Base-by-base conservation (phyloP, 345 rosid species). In the Boechera divaricarpa region DNA sequence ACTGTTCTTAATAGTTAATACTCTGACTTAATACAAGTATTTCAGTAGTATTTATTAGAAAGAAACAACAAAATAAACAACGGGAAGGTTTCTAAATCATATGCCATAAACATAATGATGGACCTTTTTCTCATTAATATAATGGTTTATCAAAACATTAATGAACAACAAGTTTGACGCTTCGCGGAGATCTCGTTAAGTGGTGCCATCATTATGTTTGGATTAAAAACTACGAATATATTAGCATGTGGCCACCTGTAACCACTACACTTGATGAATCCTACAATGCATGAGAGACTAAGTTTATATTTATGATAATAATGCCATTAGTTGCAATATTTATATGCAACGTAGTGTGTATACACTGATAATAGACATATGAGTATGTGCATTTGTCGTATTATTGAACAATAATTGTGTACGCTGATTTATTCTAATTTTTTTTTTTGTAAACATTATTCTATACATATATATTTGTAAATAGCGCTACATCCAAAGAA, bases 201-300 rank as follows among this genome's bases (percentile, higher is more conserved):
- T 52, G 62, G 52, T 16, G 38, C 3, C 63, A 67, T 75, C 62
- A 59, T 52, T 10, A 47, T 57, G 15, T 48, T 57, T 75, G 16
- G 73, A 75, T 49, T 60, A 8, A 59, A 52, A 68, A 76, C 13
- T 68, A 63, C 4, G 69, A 68, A 32, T 60, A 68, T 31, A 39
- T 60, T 60, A 59, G 62, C 79, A 76, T 76, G 74, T 76, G 79
- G 69, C 69, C 79, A 68, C 63, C 38, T 76, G 63, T 60, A 68
- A 51, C 10, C 41, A 32, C 21, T 5, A 68, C 29, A 67, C 16
- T 76, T 60, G 74, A 49, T 60, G 47, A 60, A 39, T 60, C 48
- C 63, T 49, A 49, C 41, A 45, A 65, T 56, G 65, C 72, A 66
- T 66, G 55, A 53, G 63, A 55, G 7, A 42, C 15, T 58, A 24